Evolutionary conservation across 1,284 basidiomycete species (phyloP).

Genomic region (Psilocybe mexicana): DNA sequence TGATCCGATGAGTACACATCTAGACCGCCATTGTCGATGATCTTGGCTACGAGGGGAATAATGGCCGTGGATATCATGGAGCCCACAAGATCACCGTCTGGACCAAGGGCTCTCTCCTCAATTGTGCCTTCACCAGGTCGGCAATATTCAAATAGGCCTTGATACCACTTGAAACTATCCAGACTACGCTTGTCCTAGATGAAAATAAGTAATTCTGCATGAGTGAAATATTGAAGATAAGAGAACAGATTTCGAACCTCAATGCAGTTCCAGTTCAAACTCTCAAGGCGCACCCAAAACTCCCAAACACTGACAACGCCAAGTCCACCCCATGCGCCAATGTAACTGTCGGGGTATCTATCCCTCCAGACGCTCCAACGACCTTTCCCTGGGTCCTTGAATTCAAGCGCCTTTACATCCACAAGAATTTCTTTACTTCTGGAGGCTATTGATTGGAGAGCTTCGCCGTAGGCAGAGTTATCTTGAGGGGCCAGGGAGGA

Average conservation of each 20-base stretch:
- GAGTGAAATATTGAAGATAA: conserved; percentile 1
- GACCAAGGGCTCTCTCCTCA: conserved; percentile 62
- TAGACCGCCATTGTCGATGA: conserved; percentile 73
- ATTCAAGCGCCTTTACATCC: conserved; percentile 89
- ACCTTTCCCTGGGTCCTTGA: conserved; percentile 79
- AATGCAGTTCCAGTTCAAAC: conserved; percentile 86
- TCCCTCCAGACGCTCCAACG: conserved; percentile 84
- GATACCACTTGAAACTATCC: conserved; percentile 86
- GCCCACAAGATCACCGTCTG: conserved; percentile 86
- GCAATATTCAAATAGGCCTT: conserved; percentile 77
- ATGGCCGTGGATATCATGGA: conserved; percentile 86
- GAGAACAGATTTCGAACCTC: conserved; percentile 49
- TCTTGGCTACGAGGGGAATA: conserved; percentile 72
- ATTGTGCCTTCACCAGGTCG: conserved; percentile 50
- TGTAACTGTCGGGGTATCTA: conserved; percentile 79
- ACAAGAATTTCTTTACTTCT: conserved; percentile 63
- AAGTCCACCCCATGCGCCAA: conserved; percentile 87
- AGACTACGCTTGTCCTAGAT: conserved; percentile 57
- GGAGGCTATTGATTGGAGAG: conserved; percentile 56
- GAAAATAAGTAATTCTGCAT: conserved; percentile 9
- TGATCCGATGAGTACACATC: conserved; percentile 81
- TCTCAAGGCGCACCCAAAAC: conserved; percentile 90
- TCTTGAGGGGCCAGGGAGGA: conserved; percentile 69
- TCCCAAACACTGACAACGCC: conserved; percentile 93
- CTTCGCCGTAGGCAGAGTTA: conserved; percentile 67